Evolutionary conservation across 768 basidiomycete species (phyloP), one percentile per base, ranked within the genome.

Genomic region (Rhodotorula kratochvilovae): DNA sequence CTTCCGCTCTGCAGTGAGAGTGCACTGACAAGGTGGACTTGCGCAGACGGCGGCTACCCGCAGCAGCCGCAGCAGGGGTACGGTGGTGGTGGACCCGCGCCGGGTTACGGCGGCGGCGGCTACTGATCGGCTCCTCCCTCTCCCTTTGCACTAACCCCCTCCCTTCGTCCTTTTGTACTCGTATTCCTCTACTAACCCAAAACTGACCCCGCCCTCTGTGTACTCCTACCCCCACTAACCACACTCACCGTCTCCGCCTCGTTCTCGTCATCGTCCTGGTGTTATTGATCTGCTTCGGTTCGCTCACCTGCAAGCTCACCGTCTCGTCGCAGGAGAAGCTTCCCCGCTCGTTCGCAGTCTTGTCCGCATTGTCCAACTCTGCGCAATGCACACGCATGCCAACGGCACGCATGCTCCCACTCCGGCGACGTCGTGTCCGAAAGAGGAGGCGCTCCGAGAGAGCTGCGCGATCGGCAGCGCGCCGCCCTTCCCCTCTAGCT

Each of bases 21-120:
- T 27, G 23, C 25, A 27, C 48, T 50, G 48, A 50, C 23, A 6
- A 1, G 7, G 6, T 39, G 15, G 19, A 3, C 45, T 46, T 23
- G 17, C 45, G 21, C 45, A 58, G 58, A 59, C 19, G 48, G 43
- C 48, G 46, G 53, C 35, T 59, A 66, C 48, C 57, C 48, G 48
- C 48, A 35, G 33, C 64, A 31, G n/a, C 57, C 46, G 33, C 64
- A 56, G 43, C 63, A 46, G 35, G 57, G 36, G 10, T 58, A 65
- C 36, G 35, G 57, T 27, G 42, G 43, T 42, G 35, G 17, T 19
- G 61, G 13, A 21, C 21, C 33, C 46, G 21, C 54, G 17, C 25
- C 35, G 17, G 48, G 27, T 1, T 51, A 19, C 31, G 27, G 21
- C 39, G 55, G 31, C 45, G 42, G 45, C 55, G 31, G 19, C 17